A percentile compares a stretch with the other conserved stretches of the same genome.
Conservation (phyloP, 768 basidiomycete species). For the Pisolithus sp. region DNA sequence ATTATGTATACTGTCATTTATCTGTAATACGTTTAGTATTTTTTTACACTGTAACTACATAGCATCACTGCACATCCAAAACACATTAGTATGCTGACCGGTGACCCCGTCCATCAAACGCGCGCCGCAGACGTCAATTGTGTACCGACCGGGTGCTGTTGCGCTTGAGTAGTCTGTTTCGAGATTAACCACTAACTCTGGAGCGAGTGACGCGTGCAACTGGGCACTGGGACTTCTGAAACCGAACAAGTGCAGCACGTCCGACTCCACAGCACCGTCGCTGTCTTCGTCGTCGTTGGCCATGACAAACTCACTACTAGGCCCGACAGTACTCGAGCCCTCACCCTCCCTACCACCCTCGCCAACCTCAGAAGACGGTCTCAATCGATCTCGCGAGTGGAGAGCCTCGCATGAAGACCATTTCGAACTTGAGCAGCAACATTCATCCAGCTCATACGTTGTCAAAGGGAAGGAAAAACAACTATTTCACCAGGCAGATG, state of each 20-base stretch:
- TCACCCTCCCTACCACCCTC: neutral
- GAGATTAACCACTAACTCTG: too few relatives aligned
- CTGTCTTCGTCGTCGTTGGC: too few relatives aligned
- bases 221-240: too few relatives aligned
- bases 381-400: neutral
- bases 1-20: conserved; percentile 3
- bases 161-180: too few relatives aligned
- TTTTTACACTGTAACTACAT: neutral
- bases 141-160: too few relatives aligned
- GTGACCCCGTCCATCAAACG: too few relatives aligned
- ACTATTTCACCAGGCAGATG: conserved; percentile 8
- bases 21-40: neutral
- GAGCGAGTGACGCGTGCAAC: too few relatives aligned
- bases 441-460: conserved; percentile 16
- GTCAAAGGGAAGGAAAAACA: conserved; percentile 30
- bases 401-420: neutral
- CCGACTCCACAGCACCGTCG: too few relatives aligned
- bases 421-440: neutral
- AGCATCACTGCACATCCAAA: too few relatives aligned
- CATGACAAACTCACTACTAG: neutral
- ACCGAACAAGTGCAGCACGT: too few relatives aligned
- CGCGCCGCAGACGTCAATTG: too few relatives aligned
- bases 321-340: neutral
- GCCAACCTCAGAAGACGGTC: neutral
- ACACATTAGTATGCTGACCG: too few relatives aligned